These are phyloP conservation scores for Microascus cirrosus DNA, from an alignment of 2,329 filamentous ascomycete species.

Conservation along the genomic window DNA sequence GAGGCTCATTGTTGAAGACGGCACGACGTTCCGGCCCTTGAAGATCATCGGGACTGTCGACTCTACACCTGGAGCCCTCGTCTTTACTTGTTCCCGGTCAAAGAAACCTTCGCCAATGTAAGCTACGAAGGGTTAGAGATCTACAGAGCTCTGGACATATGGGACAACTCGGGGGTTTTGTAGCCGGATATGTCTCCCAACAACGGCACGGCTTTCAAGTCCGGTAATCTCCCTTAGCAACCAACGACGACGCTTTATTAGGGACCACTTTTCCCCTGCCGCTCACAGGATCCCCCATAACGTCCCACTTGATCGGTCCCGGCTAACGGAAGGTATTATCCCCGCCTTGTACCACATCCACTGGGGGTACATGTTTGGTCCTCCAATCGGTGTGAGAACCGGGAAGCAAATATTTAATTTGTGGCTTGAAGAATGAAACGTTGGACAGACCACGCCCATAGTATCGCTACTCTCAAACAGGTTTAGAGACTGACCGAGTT, in stretches of 20 bases:
- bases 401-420: not conserved
- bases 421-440: not conserved
- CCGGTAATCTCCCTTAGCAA: too few relatives aligned
- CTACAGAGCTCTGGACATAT: not conserved
- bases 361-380: not conserved
- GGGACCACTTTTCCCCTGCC: too few relatives aligned
- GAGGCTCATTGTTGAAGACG: not conserved
- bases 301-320: not conserved
- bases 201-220: too few relatives aligned
- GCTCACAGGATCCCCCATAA: not conserved
- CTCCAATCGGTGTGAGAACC: not conserved
- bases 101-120: not conserved
- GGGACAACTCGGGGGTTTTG: not conserved
- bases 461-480: too few relatives aligned
- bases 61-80: not conserved
- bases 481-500: too few relatives aligned
- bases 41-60: not conserved
- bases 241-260: too few relatives aligned
- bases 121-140: not conserved
- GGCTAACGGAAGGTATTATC: not conserved
- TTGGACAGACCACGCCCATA: not conserved
- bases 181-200: too few relatives aligned
- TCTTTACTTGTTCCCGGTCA: not conserved
- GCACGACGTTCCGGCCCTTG: not conserved
- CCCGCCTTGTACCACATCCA: not conserved